Evolutionary conservation across 345 rosid species (phyloP).

Genomic region (Arabidopsis arenosa): DNA sequence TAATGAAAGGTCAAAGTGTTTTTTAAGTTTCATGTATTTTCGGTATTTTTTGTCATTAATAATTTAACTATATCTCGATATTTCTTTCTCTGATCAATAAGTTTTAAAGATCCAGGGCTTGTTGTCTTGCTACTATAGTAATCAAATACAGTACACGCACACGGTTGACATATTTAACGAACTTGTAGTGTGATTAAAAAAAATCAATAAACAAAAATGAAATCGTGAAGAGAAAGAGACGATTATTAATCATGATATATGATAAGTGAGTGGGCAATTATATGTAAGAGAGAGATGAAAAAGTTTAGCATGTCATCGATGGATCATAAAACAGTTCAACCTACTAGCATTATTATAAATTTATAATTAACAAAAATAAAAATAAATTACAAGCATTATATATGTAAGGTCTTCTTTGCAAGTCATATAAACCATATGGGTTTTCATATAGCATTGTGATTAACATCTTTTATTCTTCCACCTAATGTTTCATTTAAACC

Average conservation of each 20-base stretch:
- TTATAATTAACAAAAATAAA: background rate
- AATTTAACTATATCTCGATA: background rate
- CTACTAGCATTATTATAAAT: conserved; percentile 7
- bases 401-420: conserved; percentile 13
- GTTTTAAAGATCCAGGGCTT: background rate
- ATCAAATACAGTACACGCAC: conserved; percentile 30
- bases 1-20: too few species aligned
- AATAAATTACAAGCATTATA: too few species aligned
- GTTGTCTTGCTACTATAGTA: conserved; percentile 8
- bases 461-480: too few species aligned
- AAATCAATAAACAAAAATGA: conserved; percentile 25
- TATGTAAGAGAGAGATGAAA: background rate
- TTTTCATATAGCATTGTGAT: background rate
- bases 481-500: too few species aligned
- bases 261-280: conserved; percentile 11
- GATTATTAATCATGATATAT: conserved; percentile 34
- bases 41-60: too few species aligned
- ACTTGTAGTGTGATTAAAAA: conserved; percentile 18
- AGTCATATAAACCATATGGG: background rate
- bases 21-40: too few species aligned
- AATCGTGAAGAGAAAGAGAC: conserved; percentile 41
- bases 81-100: conserved; percentile 1
- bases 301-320: conserved; percentile 18
- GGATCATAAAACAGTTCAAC: conserved; percentile 23
- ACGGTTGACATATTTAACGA: conserved; percentile 33